phyloP scores from a whole-genome alignment of 345 rosid species.

The Eucalyptus curtisii region DNA sequence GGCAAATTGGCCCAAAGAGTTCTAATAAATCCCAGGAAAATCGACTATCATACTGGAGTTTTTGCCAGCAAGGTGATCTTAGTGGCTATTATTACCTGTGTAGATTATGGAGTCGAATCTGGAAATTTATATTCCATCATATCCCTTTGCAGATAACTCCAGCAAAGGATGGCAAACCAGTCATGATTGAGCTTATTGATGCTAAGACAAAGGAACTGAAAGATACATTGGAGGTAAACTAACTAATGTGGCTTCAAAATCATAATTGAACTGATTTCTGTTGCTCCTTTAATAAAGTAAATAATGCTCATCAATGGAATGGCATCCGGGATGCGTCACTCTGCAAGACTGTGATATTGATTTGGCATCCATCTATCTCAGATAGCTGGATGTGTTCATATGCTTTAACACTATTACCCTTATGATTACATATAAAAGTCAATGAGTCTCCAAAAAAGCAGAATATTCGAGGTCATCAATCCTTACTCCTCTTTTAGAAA shows the following conservation, averaged over 20 bases:
- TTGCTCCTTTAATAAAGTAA: not conserved
- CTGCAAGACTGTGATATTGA: not conserved
- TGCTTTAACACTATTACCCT: not conserved
- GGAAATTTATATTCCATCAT: not conserved
- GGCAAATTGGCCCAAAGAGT: slow-evolving; percentile 95
- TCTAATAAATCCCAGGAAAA: slow-evolving; percentile 85
- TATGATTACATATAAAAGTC: not conserved
- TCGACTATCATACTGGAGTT: slow-evolving; percentile 91
- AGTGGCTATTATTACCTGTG: not conserved
- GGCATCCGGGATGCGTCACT: not conserved
- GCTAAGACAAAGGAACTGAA: slow-evolving; percentile 92
- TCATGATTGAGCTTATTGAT: slow-evolving; percentile 86
- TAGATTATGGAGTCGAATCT: not conserved
- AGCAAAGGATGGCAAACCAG: slow-evolving; percentile 92
- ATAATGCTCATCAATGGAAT: not conserved
- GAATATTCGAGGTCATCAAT: not conserved
- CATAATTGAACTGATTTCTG: not conserved
- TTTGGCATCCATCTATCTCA: not conserved
- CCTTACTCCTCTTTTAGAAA: not conserved
- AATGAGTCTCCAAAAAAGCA: not conserved
- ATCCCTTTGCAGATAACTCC: slow-evolving; percentile 64
- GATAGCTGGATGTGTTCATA: not conserved
- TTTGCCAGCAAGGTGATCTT: slow-evolving; percentile 80
- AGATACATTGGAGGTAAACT: slow-evolving; percentile 78
- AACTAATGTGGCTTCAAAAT: not conserved